A percentile compares a stretch with the other conserved stretches of the same genome.
phyloP scores from a whole-genome alignment of 2,329 filamentous ascomycete species.

The Fusarium incarnatum region DNA sequence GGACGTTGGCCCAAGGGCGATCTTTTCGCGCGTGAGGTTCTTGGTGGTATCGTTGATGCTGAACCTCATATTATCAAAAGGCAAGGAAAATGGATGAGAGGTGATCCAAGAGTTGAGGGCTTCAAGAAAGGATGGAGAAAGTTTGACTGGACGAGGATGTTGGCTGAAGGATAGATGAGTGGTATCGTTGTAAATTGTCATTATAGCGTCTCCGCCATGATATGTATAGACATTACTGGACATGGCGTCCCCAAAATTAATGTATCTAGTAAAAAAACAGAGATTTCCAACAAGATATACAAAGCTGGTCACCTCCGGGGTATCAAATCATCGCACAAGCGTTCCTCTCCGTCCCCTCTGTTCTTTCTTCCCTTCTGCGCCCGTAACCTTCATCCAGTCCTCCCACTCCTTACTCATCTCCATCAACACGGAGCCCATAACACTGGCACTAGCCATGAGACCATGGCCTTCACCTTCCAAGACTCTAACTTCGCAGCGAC shows the following conservation, averaged over 20 bases:
- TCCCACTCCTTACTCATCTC: constrained; percentile 97
- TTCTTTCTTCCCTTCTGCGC: constrained; percentile 52
- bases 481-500: constrained; percentile 88
- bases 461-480: constrained; percentile 94
- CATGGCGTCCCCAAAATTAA: constrained; percentile 38
- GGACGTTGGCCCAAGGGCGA: constrained; percentile 90
- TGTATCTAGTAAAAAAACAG: constrained; percentile 40
- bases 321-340: constrained; percentile 38
- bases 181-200: constrained; percentile 5
- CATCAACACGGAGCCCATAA: constrained; percentile 94
- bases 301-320: constrained; percentile 17
- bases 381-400: constrained; percentile 78
- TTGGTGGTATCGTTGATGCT: constrained; percentile 91
- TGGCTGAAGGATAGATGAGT: constrained; percentile 54
- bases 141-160: constrained; percentile 84
- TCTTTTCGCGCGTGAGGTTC: constrained; percentile 89
- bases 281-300: constrained; percentile 4
- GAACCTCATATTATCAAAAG: constrained; percentile 87
- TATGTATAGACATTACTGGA: constrained; percentile 43
- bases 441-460: constrained; percentile 90
- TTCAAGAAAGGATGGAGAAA: constrained; percentile 90
- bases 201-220: constrained; percentile 12
- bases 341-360: constrained; percentile 48
- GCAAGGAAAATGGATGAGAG: constrained; percentile 85
- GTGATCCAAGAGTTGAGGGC: constrained; percentile 75